Conservation (phyloP, 257 asterid species). For the Solanum chiquidenum region DNA sequence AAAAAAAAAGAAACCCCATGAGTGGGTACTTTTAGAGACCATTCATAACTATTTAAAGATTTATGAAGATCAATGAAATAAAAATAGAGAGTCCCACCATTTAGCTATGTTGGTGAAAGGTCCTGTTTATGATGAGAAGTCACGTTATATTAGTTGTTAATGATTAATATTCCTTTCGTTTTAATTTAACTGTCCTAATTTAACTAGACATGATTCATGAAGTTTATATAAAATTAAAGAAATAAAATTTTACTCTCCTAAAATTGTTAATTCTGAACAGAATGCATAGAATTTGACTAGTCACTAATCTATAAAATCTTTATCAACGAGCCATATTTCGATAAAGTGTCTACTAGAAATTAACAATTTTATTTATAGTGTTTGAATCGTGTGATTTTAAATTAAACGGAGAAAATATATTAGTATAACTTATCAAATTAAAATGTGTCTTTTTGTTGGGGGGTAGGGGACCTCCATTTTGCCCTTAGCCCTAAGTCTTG, state of each 20-base stretch:
- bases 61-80: background rate
- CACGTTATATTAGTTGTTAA: background rate
- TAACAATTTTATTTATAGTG: background rate
- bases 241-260: background rate
- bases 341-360: background rate
- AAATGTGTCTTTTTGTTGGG: background rate
- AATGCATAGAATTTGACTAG: background rate
- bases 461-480: background rate
- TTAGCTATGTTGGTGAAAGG: slow-evolving; percentile 16
- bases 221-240: background rate
- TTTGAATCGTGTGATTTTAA: background rate
- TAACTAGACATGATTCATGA: background rate
- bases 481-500: background rate
- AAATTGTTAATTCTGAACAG: background rate
- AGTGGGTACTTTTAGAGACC: background rate
- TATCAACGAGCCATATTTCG: background rate
- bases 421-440: background rate
- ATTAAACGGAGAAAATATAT: background rate
- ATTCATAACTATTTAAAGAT: background rate
- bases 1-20: background rate
- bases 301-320: background rate
- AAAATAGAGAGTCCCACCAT: slow-evolving; percentile 18
- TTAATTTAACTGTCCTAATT: background rate
- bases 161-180: background rate
- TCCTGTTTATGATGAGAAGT: background rate